Percentiles rank a stretch among this genome's conserved stretches.
These are phyloP conservation scores for Penicillium sumatraense DNA, from an alignment of 2,329 filamentous ascomycete species.

Conservation along the genomic window DNA sequence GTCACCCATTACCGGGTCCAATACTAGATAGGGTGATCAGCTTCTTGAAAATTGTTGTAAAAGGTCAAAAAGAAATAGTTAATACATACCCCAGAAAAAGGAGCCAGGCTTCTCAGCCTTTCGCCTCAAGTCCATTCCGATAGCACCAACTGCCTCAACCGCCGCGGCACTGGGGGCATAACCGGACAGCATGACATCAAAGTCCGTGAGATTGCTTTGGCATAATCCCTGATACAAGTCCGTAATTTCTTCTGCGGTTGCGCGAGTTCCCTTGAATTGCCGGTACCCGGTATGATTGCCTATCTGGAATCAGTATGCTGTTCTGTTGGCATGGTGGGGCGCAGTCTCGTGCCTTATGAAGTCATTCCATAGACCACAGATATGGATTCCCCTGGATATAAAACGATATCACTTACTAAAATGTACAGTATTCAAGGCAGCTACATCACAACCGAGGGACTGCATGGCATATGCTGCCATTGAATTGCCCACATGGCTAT, in stretches of 20 bases:
- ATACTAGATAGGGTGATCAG: constrained; percentile 55
- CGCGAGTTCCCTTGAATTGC: constrained; percentile 83
- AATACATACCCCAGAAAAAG: constrained; percentile 79
- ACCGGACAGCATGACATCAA: constrained; percentile 92
- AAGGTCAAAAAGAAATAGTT: neutral
- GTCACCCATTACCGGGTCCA: constrained; percentile 98
- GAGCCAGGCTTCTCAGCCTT: constrained; percentile 68
- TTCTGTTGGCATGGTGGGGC: neutral
- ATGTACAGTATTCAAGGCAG: constrained; percentile 93
- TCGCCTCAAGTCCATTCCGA: constrained; percentile 77
- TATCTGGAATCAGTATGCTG: constrained; percentile 43
- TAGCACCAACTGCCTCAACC: constrained; percentile 81
- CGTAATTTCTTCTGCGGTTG: constrained; percentile 78
- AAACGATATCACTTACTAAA: constrained; percentile 72
- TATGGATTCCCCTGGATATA: neutral
- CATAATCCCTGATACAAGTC: constrained; percentile 84
- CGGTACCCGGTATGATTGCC: constrained; percentile 95
- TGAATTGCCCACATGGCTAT: constrained; percentile 94
- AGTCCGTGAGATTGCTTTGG: constrained; percentile 82
- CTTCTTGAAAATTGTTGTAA: neutral
- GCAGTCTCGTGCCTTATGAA: neutral
- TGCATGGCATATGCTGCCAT: constrained; percentile 96
- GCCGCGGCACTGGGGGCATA: constrained; percentile 89
- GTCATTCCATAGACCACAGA: neutral
- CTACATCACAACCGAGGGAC: constrained; percentile 88